A percentile compares a stretch with the other conserved stretches of the same genome.
These are phyloP conservation scores for Paraconiothyrium sp. DNA, from an alignment of 2,329 filamentous ascomycete genomes.

Conservation along the genomic window DNA sequence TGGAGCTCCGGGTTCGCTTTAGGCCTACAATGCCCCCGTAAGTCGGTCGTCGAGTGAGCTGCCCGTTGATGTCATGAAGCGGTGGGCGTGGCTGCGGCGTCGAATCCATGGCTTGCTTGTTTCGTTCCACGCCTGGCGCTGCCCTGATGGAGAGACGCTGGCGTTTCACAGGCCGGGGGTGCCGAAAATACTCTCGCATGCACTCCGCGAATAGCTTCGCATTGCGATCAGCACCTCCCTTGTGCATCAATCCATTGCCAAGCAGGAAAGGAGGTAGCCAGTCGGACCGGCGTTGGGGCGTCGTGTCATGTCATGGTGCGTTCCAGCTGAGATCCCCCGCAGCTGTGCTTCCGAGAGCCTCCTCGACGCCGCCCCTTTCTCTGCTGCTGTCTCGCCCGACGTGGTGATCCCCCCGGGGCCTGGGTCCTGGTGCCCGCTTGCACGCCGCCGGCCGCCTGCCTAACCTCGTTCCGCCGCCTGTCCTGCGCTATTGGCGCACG, in stretches of 20 bases:
- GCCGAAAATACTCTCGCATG: background rate
- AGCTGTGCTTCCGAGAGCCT: constrained; percentile 14
- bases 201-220: background rate
- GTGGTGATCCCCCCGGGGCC: too few species aligned
- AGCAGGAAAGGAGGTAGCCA: background rate
- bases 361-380: too few species aligned
- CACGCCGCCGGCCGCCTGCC: constrained; percentile 28
- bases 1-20: constrained; percentile 53
- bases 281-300: too few species aligned
- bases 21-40: constrained; percentile 41
- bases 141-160: background rate
- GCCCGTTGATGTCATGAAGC: background rate
- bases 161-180: background rate
- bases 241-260: background rate
- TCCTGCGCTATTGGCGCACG: constrained; percentile 34
- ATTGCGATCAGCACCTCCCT: constrained; percentile 4
- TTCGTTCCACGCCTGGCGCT: constrained; percentile 1
- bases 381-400: too few species aligned
- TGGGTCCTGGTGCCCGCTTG: constrained; percentile 17
- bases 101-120: background rate
- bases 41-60: background rate
- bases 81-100: background rate
- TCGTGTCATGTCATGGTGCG: constrained; percentile 14
- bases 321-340: constrained; percentile 27
- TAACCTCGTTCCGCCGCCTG: constrained; percentile 23